phyloP scores from a whole-genome alignment of 192 early-diverging fungal genomes.

The Linnemannia schmuckeri region DNA sequence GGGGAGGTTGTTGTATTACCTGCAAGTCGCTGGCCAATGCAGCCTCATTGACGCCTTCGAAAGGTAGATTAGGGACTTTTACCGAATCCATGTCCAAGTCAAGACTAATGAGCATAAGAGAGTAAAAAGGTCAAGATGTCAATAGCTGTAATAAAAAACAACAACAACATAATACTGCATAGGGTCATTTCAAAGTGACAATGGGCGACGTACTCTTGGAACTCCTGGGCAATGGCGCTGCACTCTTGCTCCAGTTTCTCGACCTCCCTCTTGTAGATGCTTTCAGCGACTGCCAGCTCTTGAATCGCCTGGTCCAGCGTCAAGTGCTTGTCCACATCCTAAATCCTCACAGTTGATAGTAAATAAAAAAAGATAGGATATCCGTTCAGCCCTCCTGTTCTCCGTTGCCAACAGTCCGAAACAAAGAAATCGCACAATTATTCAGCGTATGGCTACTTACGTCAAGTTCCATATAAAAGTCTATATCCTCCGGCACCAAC shows the following conservation, averaged over 20 bases:
- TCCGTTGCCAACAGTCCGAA: neutral
- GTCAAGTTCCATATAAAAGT: constrained; percentile 30
- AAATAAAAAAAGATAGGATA: neutral
- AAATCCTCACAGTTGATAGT: neutral
- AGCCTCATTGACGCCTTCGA: neutral
- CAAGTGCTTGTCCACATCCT: constrained; percentile 52
- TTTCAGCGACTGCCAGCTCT: constrained; percentile 35
- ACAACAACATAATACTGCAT: too few relatives aligned
- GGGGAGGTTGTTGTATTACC: neutral
- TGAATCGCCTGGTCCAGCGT: constrained; percentile 50
- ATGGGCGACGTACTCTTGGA: constrained; percentile 30
- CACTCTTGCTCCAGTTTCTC: constrained; percentile 27
- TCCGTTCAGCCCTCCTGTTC: neutral
- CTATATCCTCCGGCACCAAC: neutral
- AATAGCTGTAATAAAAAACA: neutral
- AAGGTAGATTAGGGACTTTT: neutral
- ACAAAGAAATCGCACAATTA: too few relatives aligned
- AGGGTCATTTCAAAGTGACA: too few relatives aligned
- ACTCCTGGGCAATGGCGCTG: constrained; percentile 28
- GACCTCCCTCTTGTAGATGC: constrained; percentile 38
- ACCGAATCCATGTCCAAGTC: constrained; percentile 26
- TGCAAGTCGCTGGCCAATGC: neutral
- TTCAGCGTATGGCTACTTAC: neutral
- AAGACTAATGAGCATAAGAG: constrained; percentile 15
- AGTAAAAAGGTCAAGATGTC: neutral